Percentiles rank a stretch among this genome's conserved stretches.
Conservation (phyloP, 768 basidiomycete genomes). For the Holtermanniella nyarrowii region DNA sequence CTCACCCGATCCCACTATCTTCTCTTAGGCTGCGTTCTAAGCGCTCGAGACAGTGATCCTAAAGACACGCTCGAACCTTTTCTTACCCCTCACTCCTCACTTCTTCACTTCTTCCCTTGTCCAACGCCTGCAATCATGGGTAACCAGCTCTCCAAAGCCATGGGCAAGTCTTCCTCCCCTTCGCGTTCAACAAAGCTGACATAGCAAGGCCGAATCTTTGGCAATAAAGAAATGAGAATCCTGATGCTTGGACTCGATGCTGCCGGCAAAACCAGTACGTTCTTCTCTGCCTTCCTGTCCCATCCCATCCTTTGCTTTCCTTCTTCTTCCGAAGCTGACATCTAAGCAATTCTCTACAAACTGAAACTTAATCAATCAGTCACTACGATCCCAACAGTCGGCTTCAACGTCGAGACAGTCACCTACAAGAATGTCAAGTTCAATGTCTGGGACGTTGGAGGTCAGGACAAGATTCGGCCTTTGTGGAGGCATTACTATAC, state of each 20-base stretch:
- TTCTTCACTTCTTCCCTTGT: too few species aligned
- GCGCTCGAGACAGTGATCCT: too few species aligned
- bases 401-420: conserved; percentile 98
- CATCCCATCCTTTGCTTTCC: not conserved
- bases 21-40: too few species aligned
- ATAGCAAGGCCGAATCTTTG: conserved; percentile 72
- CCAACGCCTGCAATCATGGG: conserved; percentile 23
- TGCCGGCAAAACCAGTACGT: conserved; percentile 94
- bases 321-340: too few species aligned
- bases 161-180: conserved; percentile 12
- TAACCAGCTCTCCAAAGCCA: conserved; percentile 36
- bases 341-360: conserved; percentile 98
- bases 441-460: conserved; percentile 70
- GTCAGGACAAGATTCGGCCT: conserved; percentile 98
- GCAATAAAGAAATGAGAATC: conserved; percentile 97
- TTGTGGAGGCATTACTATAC: conserved; percentile 99
- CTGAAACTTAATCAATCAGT: conserved; percentile 98
- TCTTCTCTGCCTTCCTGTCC: not conserved
- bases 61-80: too few species aligned
- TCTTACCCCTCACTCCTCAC: too few species aligned
- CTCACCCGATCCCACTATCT: too few species aligned
- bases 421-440: conserved; percentile 85
- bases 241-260: conserved; percentile 96
- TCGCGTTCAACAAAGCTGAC: not conserved
- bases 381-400: conserved; percentile 96